Percentiles rank a stretch among this genome's conserved stretches.
Evolutionary conservation across 352 stramenopile genomes (phyloP).

Genomic region (Pythium rhizo-oryzae): DNA sequence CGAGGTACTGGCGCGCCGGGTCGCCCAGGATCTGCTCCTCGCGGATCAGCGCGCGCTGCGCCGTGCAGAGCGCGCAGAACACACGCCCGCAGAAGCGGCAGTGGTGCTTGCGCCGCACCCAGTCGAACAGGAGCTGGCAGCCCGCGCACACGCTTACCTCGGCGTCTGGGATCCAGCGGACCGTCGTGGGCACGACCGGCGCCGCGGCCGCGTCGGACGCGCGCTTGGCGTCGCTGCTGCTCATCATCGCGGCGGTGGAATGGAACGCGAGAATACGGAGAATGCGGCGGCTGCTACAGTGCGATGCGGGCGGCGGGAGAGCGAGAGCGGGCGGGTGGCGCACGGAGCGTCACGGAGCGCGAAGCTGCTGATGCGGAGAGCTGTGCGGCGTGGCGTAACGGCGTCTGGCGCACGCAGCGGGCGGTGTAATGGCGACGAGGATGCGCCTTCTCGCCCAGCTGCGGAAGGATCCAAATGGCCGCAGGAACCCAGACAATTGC

Average conservation of each 20-base stretch:
- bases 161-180: conserved; percentile 83
- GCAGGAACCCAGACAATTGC: no score
- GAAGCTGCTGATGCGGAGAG: no score
- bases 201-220: neutral
- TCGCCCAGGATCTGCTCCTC: conserved; percentile 76
- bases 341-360: no score
- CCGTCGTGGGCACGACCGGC: conserved; percentile 47
- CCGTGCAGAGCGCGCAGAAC: conserved; percentile 79
- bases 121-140: conserved; percentile 88
- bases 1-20: conserved; percentile 72
- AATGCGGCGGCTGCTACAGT: neutral
- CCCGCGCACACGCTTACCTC: conserved; percentile 78
- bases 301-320: no score
- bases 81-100: conserved; percentile 74
- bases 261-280: no score
- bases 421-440: neutral
- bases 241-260: conserved; percentile 12
- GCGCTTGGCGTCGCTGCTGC: conserved; percentile 7
- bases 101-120: conserved; percentile 90
- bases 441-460: neutral
- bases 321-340: no score
- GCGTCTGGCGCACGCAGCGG: no score
- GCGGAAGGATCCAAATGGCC: neutral
- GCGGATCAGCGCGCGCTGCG: conserved; percentile 69
- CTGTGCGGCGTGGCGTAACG: no score